Evolutionary conservation across 331 rosid genomes (phyloP), one percentile per base, ranked within the genome.

Genomic region (Pyracantha coccinea): DNA sequence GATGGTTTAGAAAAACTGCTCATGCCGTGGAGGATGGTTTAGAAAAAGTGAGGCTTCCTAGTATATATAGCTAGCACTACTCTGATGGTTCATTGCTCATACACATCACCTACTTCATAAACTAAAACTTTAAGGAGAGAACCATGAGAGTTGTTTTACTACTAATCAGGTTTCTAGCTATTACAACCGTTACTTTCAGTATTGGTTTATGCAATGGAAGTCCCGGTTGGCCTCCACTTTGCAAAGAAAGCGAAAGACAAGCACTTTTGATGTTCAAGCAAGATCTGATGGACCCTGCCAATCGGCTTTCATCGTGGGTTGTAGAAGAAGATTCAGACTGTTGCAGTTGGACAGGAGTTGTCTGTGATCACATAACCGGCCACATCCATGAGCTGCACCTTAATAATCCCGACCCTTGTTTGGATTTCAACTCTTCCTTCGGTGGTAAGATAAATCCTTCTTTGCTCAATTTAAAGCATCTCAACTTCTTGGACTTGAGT

Each of bases 401-500:
- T 5, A 25, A 1, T 1, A 27, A 0, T 7, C 19, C 66, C 1
- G 1, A 8, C 44, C 9, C 4, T 35, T 3, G 2, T 35, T 35
- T 10, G 44, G 4, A 9, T 8, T 35, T 2, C 11, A 0, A 8
- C 41, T 8, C 25, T 68, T 23, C 1, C 6, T 47, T 16, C 20
- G 69, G 60, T 7, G 23, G 52, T 62, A 62, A 78, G 72, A 35
- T 79, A 24, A 71, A 66, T 57, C 33, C 72, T 59, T 65, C 75
- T 63, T 77, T 83, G 75, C 71, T 59, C 57, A 44, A n/a, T 28
- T 73, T 71, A 28, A 66, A 58, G 45, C 57, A 69, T 76, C 68
- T 86, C 28, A 68, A 76, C 6, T n/a, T 38, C 32, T 72, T 83
- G 66, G 83, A 83, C 63, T 67, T 81, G 3, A 78, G 82, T n/a